phyloP scores from a whole-genome alignment of 2,329 filamentous ascomycete genomes.

The Sporothrix schenckii region DNA sequence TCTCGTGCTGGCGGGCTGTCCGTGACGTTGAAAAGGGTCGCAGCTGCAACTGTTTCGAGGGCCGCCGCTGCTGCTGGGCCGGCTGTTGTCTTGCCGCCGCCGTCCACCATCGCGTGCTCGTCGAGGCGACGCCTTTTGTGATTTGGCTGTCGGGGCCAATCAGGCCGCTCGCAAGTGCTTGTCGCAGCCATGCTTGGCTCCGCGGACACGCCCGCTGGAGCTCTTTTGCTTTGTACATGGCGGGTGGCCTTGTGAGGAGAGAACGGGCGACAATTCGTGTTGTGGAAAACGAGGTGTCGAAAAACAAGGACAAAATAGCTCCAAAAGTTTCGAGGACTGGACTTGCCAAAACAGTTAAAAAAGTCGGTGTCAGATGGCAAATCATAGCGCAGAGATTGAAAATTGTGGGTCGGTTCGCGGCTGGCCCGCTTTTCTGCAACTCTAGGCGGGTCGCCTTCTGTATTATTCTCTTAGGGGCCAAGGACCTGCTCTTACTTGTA shows the following conservation, averaged over 20 bases:
- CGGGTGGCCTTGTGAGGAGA: not conserved
- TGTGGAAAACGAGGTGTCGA: not conserved
- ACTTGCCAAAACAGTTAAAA: slow-evolving; percentile 8
- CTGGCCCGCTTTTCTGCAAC: not conserved
- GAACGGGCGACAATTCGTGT: not conserved
- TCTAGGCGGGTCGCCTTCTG: slow-evolving; percentile 10
- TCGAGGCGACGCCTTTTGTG: not conserved
- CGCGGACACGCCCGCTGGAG: slow-evolving; percentile 36
- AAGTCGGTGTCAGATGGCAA: slow-evolving; percentile 18
- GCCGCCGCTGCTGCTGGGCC: not conserved
- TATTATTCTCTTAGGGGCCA: not conserved
- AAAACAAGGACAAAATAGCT: slow-evolving; percentile 8
- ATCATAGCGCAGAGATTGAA: slow-evolving; percentile 35
- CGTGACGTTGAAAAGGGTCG: slow-evolving; percentile 14
- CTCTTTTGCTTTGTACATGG: slow-evolving; percentile 34
- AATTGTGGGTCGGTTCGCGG: slow-evolving; percentile 26
- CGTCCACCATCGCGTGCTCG: not conserved
- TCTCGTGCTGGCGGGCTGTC: not conserved
- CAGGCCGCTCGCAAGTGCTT: slow-evolving; percentile 33
- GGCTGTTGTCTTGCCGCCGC: slow-evolving; percentile 10
- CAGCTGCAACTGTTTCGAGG: not conserved
- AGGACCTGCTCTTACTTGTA: too few relatives aligned
- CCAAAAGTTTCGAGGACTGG: slow-evolving; percentile 16
- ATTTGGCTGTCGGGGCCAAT: not conserved
- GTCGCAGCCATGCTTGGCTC: slow-evolving; percentile 36